A percentile compares a stretch with the other conserved stretches of the same genome.
phyloP scores from a whole-genome alignment of 192 early-diverging fungal genomes.

The Coemansia sp. region DNA sequence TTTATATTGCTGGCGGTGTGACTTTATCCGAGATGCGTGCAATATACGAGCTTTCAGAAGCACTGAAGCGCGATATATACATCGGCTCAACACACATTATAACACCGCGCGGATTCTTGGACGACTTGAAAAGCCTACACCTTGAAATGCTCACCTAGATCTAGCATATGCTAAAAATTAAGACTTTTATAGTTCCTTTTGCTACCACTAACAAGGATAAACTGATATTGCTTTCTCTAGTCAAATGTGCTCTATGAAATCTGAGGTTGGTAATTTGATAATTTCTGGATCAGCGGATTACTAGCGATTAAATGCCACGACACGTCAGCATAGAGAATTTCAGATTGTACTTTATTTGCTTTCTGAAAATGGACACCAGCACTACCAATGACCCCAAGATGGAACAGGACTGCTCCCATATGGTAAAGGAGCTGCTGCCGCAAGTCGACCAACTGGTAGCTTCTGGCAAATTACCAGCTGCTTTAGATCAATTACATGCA shows the following conservation, averaged over 20 bases:
- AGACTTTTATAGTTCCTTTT: too few relatives aligned
- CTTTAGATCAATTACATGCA: conserved; percentile 81
- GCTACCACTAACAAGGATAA: too few relatives aligned
- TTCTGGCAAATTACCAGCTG: conserved; percentile 71
- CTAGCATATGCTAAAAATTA: neutral
- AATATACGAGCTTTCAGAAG: conserved; percentile 46
- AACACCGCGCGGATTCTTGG: conserved; percentile 50
- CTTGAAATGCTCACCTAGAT: conserved; percentile 21
- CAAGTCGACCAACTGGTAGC: conserved; percentile 70
- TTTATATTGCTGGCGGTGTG: conserved; percentile 53
- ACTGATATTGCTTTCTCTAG: too few relatives aligned
- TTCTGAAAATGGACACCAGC: conserved; percentile 25
- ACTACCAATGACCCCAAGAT: conserved; percentile 66
- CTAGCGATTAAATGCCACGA: neutral
- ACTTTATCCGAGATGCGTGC: conserved; percentile 53
- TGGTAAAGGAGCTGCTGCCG: conserved; percentile 75
- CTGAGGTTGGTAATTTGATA: too few relatives aligned
- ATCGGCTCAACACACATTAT: conserved; percentile 54
- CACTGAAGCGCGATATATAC: conserved; percentile 44
- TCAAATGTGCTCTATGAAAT: too few relatives aligned
- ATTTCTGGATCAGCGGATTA: conserved; percentile 1
- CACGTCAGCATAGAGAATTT: neutral
- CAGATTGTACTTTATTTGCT: neutral
- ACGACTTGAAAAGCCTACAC: conserved; percentile 46
- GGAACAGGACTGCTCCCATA: conserved; percentile 86